These are phyloP conservation scores for Aspergillus hiratsukae DNA, from an alignment of 2,329 filamentous ascomycete species.

Conservation along the genomic window DNA sequence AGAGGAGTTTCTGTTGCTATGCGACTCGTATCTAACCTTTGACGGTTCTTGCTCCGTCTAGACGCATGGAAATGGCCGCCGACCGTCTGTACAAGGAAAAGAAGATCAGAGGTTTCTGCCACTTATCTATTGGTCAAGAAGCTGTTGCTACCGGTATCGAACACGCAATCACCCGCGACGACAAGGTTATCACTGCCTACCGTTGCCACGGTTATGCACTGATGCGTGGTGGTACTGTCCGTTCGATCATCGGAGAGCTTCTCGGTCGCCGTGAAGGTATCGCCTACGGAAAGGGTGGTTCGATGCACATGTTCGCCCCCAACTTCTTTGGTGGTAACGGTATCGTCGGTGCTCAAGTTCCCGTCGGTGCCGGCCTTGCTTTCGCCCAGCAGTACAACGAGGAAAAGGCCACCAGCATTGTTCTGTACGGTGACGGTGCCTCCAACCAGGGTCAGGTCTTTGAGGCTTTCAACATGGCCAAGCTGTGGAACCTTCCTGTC, in stretches of 20 bases:
- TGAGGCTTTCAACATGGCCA: constrained; percentile 99
- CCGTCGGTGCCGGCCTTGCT: constrained; percentile 90
- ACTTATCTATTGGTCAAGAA: constrained; percentile 96
- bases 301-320: constrained; percentile 99
- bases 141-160: constrained; percentile 96
- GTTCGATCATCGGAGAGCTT: constrained; percentile 92
- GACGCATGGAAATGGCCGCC: constrained; percentile 99
- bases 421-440: constrained; percentile 96
- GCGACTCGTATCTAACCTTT: background rate
- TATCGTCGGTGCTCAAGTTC: constrained; percentile 97
- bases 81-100: constrained; percentile 99
- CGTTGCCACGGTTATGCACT: constrained; percentile 97
- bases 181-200: constrained; percentile 97
- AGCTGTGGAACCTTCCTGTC: constrained; percentile 93
- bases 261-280: constrained; percentile 94
- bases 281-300: constrained; percentile 97
- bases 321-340: constrained; percentile 98
- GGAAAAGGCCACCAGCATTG: constrained; percentile 78
- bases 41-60: constrained; percentile 34
- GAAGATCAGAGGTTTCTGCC: constrained; percentile 99
- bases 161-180: constrained; percentile 83
- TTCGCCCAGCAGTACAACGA: constrained; percentile 94
- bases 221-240: constrained; percentile 88
- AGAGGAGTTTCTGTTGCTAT: background rate
- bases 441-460: constrained; percentile 99